Base-by-base conservation (phyloP, 2,329 filamentous ascomycete species). In the Aspergillus tamarii region DNA sequence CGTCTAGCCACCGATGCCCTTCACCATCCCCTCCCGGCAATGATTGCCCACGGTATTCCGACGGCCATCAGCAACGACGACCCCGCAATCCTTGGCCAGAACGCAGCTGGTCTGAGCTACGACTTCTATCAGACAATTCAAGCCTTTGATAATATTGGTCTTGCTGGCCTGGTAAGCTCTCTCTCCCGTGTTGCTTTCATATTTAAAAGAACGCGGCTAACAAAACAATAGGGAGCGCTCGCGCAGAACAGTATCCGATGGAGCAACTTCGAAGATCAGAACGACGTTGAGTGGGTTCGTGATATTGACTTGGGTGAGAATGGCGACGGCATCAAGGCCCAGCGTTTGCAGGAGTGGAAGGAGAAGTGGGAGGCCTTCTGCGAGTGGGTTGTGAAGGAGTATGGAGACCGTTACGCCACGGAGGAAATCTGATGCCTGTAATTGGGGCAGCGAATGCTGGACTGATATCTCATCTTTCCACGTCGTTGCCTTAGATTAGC, bases 81-180 rank as follows among this genome's bases (percentile, higher is more conserved):
- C 74, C 93, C 93, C 1, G 91, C 91, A 1, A 93, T 97, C 73
- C 83, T 97, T 3, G 93, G 93, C 9, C 92, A 96, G 73, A 91
- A 91, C 61, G 88, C 85, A 2, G 89, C 88, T 10, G 93, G 92
- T 32, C 89, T 94, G 85, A 94, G 90, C 10, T 92, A 96, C 78
- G 93, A 97, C 78, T 96, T 96, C 78, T 97, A 92, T 91, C 92
- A 96, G 78, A 90, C 91, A 2, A 82, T 97, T 23, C 93, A 97
- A 77, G 93, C 91, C 0, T 96, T 93, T 88, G 91, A 96, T 63
- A 96, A 95, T 72, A 85, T 97, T 4, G 94, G 93, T 0, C 84
- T 97, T 1, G 92, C 91, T n/a, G 94, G 93, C 0, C 79, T 97
- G 59, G 94, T 90, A 0, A 90, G 64, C 54, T 8, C 7, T 28